Base-by-base conservation (phyloP, 305 asterid genomes). In the Striga hermonthica region DNA sequence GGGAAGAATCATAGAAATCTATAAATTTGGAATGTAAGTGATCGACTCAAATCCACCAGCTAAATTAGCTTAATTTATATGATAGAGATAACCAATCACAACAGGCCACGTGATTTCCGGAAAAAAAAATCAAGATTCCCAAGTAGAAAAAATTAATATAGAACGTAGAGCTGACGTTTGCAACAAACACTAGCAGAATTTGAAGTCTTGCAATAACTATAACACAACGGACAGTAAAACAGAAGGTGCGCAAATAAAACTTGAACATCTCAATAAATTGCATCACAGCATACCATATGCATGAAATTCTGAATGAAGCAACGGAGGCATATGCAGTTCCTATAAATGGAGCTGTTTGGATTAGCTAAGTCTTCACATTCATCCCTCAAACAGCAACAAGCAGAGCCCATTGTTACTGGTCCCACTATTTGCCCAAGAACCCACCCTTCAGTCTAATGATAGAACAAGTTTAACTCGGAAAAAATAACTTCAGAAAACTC, bases 341-440 rank as follows among this genome's bases (percentile, higher is more conserved):
- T 79, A 76, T 76, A 84, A 31, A 80, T 35, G 22, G 92, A 72
- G 84, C 86, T 80, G 81, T 86, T 85, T 8, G 89, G 89, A 75
- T 80, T 79, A 48, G 84, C 78, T 58, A 79, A 76, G 59, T 92
- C 95, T 74, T 84, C 96, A 34, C 75, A 89, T 3, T 87, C 97
- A 69, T 82, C 88, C 76, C 83, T 83, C 76, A 84, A 80, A 77
- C 96, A 89, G 84, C 96, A 91, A 78, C 97, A 91, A 57, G 83
- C 75, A 73, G 88, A 82, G 72, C 98, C 97, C 97, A 92, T 92
- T 70, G 77, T 75, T 41, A 57, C 69, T 68, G 58, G 68, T 57
- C 40, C 70, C 52, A 65, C 71, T 47, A 47, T 48, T 22, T 72
- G 60, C 62, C 66, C 70, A 67, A 56, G 47, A 66, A 52, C 62